Base-by-base conservation (phyloP, 225 moss, liverwort and hornwort species). In the Bryum argenteum region DNA sequence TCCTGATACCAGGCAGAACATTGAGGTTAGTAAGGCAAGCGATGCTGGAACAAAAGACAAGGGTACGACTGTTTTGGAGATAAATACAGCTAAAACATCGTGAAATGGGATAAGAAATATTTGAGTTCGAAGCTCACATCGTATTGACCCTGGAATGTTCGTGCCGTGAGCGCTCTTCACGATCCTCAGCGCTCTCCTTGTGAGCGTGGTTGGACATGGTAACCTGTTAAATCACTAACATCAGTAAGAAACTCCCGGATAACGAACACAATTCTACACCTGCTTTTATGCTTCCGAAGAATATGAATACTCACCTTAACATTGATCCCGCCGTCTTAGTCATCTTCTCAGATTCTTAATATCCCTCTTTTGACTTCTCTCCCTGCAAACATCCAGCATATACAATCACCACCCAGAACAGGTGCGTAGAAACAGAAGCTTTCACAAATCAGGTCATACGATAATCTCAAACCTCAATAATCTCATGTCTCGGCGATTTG, bases 301-400 rank as follows among this genome's bases (percentile, higher is more conserved):
- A 5, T 33, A 61, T 61, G 80, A 88, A 84, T n/a, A n/a, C 87
- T 72, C 87, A 72, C 28, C 84, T 77, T 71, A 88, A 77, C 84
- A 84, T 82, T 0, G 87, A 84, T 66, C 87, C 87, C 50, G 82
- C 66, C 12, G 84, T 88, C 57, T 88, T 88, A 67, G 74, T 84
- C 5, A 79, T 82, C 71, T 88, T 88, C 70, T 88, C 84, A 8
- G 87, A 66, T 58, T 87, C 84, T 84, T 84, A 88, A 88, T 39
- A 84, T 17, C 3, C 87, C 87, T 73, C 87, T 84, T 42, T n/a
- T 66, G 84, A 84, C 62, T 88, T 88, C 59, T 88, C 87, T 21
- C 84, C 87, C 87, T 88, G 75, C 77, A 66, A 26, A 58, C 50
- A 22, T 12, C 16, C 21, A 26, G 3, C n/a, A 18, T 26, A 37